These are phyloP conservation scores for Aspergillus japonicus DNA, from an alignment of 2,329 filamentous ascomycete genomes.

Conservation along the genomic window DNA sequence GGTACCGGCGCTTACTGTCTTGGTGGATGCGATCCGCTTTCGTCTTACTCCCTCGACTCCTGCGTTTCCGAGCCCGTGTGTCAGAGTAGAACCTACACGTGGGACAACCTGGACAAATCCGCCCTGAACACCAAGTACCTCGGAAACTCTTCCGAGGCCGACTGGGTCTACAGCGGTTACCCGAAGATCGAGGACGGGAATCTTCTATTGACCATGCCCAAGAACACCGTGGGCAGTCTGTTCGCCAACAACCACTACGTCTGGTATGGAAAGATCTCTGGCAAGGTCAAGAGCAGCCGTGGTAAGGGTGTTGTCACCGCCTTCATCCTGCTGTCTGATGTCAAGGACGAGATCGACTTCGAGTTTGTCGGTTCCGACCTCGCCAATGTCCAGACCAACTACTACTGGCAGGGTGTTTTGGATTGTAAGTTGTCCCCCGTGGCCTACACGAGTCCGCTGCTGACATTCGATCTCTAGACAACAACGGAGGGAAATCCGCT, in stretches of 20 bases:
- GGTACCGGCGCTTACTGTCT: constrained; percentile 93
- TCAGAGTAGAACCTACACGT: constrained; percentile 69
- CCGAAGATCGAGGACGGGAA: constrained; percentile 62
- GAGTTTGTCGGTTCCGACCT: constrained; percentile 87
- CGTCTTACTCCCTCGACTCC: constrained; percentile 77
- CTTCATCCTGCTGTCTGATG: constrained; percentile 92
- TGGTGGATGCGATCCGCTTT: constrained; percentile 86
- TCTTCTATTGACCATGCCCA: constrained; percentile 84
- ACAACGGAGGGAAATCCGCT: constrained; percentile 71
- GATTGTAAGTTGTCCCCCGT: constrained; percentile 68
- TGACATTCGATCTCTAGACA: constrained; percentile 52
- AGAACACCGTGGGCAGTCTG: constrained; percentile 80
- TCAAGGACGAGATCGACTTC: constrained; percentile 98
- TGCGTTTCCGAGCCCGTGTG: constrained; percentile 85
- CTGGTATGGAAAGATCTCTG: constrained; percentile 94
- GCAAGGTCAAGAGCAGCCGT: constrained; percentile 77
- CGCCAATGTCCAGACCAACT: constrained; percentile 82
- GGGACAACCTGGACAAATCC: constrained; percentile 70
- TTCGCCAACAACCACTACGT: constrained; percentile 82
- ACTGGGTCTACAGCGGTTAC: constrained; percentile 86
- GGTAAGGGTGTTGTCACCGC: constrained; percentile 91
- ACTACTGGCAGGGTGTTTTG: constrained; percentile 91
- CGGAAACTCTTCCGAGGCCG: constrained; percentile 72
- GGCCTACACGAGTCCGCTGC: background rate
- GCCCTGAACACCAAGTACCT: constrained; percentile 76